Evolutionary conservation across 2,329 filamentous ascomycete species (phyloP), one percentile per base, ranked within the genome.

Genomic region (Xylariaceae sp.): DNA sequence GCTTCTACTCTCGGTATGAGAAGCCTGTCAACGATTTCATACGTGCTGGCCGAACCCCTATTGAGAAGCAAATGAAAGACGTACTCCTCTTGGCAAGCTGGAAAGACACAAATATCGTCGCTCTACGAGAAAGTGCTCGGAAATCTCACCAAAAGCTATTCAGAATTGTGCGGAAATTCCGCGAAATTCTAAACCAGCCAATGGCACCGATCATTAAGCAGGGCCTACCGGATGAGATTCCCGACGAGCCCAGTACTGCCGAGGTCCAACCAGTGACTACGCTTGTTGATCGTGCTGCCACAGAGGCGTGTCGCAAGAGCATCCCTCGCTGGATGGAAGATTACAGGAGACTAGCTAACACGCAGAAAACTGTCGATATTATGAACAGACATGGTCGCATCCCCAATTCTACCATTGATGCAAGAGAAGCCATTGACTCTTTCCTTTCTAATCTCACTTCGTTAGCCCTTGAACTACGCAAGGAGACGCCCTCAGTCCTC

Each of bases 61-160:
- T 98, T n/a, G 93, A 98, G 71, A 96, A 92, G 74, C 87, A 91
- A 54, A 91, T 98, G 82, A 93, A 89, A 70, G 90, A 98, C 65
- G 87, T 97, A n/a, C 83, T 99, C 16, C 85, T 96, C 50, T 79
- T 99, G 65, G 92, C 93, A 7, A 97, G 92, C 73, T 99, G 96
- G 96, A 97, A 96, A 72, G 95, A 99, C 65, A 96, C 91, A 20
- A 99, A 98, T 67, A 96, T 99, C 59, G 88, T 89, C 46, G 90
- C 91, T 1, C 78, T 99, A 16, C 85, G 88, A 63, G 92, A 97
- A 69, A 98, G 93, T 72, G 92, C 95, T 1, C 88, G 89, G 66
- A 89, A 88, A 57, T 97, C 93, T 19, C 95, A 99, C 70, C 86
- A 89, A 67, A 97, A 96, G 73, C 82, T 99, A 1, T 96, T 96